Evolutionary conservation across 495 filamentous ascomycete species (phyloP).

Genomic region (Xeromyces bisporus): DNA sequence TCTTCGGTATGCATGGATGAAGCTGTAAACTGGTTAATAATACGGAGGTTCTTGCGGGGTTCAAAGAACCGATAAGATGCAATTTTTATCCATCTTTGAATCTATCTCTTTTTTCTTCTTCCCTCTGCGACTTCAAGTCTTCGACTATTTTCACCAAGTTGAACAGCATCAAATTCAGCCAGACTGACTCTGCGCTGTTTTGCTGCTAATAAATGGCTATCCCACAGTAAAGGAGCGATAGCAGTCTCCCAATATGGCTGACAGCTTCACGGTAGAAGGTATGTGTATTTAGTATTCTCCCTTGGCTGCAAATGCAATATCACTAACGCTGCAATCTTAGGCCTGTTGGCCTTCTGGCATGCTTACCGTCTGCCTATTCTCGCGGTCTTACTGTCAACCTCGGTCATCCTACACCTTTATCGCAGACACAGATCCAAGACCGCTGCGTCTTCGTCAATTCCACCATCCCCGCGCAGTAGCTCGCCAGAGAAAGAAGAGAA

Average conservation of each 20-base stretch:
- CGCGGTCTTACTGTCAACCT: slow-evolving; percentile 10
- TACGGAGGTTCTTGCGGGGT: too few relatives aligned
- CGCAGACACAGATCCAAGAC: slow-evolving; percentile 13
- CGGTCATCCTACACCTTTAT: slow-evolving; percentile 13
- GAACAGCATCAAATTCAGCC: background rate
- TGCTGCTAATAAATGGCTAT: too few relatives aligned
- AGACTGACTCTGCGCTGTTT: background rate
- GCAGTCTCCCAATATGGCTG: background rate
- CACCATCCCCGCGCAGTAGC: slow-evolving; percentile 18
- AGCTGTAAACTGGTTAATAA: too few relatives aligned
- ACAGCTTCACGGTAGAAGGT: background rate
- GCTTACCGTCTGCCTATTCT: slow-evolving; percentile 22
- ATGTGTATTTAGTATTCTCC: background rate
- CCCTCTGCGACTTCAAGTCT: background rate
- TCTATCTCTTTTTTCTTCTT: background rate
- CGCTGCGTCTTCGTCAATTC: slow-evolving; percentile 15
- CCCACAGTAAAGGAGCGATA: too few relatives aligned
- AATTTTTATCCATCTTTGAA: background rate
- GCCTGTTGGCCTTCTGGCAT: slow-evolving; percentile 24
- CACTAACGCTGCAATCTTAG: slow-evolving; percentile 3
- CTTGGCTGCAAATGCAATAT: too few relatives aligned
- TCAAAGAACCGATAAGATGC: background rate
- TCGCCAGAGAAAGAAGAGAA: slow-evolving; percentile 14
- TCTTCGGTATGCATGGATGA: too few relatives aligned
- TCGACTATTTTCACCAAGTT: background rate